A percentile compares a stretch with the other conserved stretches of the same genome.
Conservation (phyloP, 1,284 basidiomycete species). For the Fomitiporia mediterranea region DNA sequence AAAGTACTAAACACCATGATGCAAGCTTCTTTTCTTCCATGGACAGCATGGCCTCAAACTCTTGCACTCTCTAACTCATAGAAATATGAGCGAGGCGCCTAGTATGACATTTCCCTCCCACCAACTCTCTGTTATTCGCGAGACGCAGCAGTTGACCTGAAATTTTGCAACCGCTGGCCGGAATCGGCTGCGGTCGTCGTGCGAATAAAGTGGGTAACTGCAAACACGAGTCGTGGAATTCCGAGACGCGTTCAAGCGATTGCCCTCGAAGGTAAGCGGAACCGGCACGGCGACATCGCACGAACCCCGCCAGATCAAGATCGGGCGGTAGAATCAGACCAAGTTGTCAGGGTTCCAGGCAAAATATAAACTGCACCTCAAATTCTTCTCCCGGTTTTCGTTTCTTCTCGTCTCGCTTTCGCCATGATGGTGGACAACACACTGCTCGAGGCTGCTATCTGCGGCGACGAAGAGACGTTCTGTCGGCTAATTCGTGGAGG, state of each 20-base stretch:
- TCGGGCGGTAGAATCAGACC: no score
- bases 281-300: no score
- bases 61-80: background rate
- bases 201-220: background rate
- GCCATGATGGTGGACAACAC: background rate
- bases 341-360: slow-evolving; percentile 2
- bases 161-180: no score
- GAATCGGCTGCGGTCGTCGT: background rate
- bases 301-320: no score
- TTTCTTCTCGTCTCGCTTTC: background rate
- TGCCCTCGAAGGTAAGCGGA: background rate
- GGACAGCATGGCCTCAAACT: background rate
- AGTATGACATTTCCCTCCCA: background rate
- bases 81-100: background rate
- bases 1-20: background rate
- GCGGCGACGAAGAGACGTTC: slow-evolving; percentile 51
- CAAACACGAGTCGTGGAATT: background rate
- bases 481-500: slow-evolving; percentile 49
- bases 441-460: slow-evolving; percentile 53
- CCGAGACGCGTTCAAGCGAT: background rate
- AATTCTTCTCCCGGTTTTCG: background rate
- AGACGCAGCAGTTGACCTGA: no score
- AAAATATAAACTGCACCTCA: background rate
- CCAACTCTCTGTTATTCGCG: background rate
- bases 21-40: slow-evolving; percentile 1